phyloP scores from a whole-genome alignment of 345 rosid species.

The Citropsis articulata region DNA sequence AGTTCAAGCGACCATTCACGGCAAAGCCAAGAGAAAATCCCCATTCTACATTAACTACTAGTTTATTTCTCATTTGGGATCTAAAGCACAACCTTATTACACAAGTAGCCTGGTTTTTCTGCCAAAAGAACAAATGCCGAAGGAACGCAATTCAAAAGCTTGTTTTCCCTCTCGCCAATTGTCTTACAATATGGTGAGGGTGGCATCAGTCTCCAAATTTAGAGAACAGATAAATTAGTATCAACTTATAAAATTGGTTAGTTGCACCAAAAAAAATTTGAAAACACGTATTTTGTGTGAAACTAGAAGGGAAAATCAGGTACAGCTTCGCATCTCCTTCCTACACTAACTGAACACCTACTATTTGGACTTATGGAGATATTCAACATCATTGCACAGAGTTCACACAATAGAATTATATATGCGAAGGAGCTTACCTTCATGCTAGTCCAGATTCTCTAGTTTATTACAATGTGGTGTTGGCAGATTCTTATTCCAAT shows the following conservation, averaged over 20 bases:
- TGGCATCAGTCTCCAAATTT: background rate
- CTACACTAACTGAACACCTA: background rate
- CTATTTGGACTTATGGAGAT: background rate
- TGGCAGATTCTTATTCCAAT: constrained; percentile 74
- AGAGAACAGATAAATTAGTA: background rate
- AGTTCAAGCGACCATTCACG: background rate
- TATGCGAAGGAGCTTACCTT: constrained; percentile 33
- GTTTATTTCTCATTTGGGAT: background rate
- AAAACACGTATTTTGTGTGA: background rate
- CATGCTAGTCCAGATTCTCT: constrained; percentile 51
- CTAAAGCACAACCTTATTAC: background rate
- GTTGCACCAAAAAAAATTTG: background rate
- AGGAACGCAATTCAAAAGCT: background rate
- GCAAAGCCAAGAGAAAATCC: background rate
- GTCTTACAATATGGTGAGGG: background rate
- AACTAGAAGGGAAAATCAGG: background rate
- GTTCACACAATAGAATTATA: background rate
- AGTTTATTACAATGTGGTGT: constrained; percentile 77
- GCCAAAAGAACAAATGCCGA: background rate
- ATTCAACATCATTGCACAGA: background rate
- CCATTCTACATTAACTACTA: background rate
- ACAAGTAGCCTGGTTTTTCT: background rate
- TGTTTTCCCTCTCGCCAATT: background rate
- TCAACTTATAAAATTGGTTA: background rate
- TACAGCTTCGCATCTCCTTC: background rate